Percentiles rank a stretch among this genome's conserved stretches.
Conservation (phyloP, 331 rosid species). For the Rhamnella rubrinervis region DNA sequence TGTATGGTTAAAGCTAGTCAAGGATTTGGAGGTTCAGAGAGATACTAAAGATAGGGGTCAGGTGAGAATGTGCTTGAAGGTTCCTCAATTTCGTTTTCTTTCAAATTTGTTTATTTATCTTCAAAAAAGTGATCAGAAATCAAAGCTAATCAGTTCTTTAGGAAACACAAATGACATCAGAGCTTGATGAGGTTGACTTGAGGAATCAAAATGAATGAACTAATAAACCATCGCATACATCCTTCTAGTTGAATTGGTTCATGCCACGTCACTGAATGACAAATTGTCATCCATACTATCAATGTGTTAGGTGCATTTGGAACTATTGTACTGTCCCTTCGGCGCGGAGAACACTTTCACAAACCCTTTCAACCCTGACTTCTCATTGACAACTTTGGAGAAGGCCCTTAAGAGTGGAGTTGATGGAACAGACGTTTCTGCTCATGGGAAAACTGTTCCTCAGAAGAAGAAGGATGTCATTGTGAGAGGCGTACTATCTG, state of each 20-base stretch:
- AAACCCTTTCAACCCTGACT: slow-evolving; percentile 62
- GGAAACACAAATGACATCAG: no score
- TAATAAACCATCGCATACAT: not conserved
- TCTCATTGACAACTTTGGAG: slow-evolving; percentile 65
- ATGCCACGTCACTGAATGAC: not conserved
- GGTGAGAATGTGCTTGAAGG: slow-evolving; percentile 44
- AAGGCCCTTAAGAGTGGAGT: slow-evolving; percentile 54
- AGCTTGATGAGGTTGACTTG: no score
- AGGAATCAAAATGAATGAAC: no score
- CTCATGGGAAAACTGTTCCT: slow-evolving; percentile 17
- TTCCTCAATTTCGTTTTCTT: slow-evolving; percentile 12
- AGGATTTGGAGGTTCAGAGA: slow-evolving; percentile 79
- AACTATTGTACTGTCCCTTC: slow-evolving; percentile 77
- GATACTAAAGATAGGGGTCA: slow-evolving; percentile 84
- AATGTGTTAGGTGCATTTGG: slow-evolving; percentile 76
- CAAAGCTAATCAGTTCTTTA: no score
- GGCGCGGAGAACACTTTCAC: slow-evolving; percentile 52
- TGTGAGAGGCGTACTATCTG: slow-evolving; percentile 86
- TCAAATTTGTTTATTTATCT: not conserved
- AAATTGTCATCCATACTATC: not conserved
- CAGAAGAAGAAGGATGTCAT: slow-evolving; percentile 66
- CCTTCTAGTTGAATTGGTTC: not conserved
- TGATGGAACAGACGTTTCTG: slow-evolving; percentile 28
- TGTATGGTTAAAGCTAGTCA: slow-evolving; percentile 79
- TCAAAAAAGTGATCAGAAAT: not conserved